Conservation (phyloP, 2,329 filamentous ascomycete species). For the Diaporthe velutina region DNA sequence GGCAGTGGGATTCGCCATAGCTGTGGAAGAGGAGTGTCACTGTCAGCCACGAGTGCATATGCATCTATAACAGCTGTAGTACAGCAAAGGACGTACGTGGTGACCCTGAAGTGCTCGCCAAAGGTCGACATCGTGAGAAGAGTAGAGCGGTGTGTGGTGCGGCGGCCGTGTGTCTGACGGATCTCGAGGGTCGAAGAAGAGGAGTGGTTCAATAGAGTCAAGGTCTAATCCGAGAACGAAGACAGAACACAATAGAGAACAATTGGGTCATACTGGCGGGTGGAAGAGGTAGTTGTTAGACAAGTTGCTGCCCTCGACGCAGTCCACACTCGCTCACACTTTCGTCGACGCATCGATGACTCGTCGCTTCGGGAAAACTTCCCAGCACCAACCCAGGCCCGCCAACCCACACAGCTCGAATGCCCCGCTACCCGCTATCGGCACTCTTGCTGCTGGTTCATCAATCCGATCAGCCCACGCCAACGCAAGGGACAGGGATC, state of each 20-base stretch:
- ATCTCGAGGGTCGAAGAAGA: background rate
- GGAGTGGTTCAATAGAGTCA: background rate
- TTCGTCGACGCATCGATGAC: slow-evolving; percentile 16
- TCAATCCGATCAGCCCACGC: background rate
- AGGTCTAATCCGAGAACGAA: background rate
- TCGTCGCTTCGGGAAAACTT: background rate
- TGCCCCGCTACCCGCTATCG: slow-evolving; percentile 10
- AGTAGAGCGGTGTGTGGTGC: background rate
- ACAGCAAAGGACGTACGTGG: slow-evolving; percentile 71
- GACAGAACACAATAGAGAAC: background rate
- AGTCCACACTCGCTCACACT: background rate
- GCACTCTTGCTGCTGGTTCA: background rate
- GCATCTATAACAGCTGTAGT: background rate
- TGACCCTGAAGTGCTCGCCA: slow-evolving; percentile 84
- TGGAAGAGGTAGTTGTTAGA: background rate
- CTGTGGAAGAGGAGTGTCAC: slow-evolving; percentile 50
- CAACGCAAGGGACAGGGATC: background rate
- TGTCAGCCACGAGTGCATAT: background rate
- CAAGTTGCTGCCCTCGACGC: background rate
- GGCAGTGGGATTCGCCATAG: slow-evolving; percentile 91
- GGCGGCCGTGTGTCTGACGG: no score
- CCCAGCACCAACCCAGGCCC: background rate
- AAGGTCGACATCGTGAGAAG: slow-evolving; percentile 83
- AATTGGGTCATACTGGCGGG: background rate
- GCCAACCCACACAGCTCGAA: background rate